A percentile compares a stretch with the other conserved stretches of the same genome.
Conservation (phyloP, 2,329 filamentous ascomycete species). For the Curvularia spicifera region DNA sequence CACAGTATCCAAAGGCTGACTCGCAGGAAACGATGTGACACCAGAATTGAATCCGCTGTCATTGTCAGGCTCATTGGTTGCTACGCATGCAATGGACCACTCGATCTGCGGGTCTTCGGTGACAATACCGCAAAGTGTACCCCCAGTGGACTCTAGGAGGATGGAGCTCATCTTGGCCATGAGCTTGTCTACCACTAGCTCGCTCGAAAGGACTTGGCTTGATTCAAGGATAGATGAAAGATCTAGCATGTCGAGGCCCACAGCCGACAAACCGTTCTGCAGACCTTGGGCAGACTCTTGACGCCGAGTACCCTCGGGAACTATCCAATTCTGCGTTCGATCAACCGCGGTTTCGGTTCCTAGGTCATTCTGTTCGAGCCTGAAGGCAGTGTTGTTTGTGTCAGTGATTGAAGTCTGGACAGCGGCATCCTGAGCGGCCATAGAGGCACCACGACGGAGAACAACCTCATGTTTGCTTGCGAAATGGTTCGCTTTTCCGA, state of each 20-base stretch:
- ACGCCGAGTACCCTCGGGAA: slow-evolving; percentile 53
- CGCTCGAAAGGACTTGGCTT: slow-evolving; percentile 80
- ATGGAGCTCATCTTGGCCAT: slow-evolving; percentile 83
- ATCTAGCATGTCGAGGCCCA: slow-evolving; percentile 79
- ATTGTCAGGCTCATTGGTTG: slow-evolving; percentile 65
- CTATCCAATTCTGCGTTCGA: slow-evolving; percentile 57
- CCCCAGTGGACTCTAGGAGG: slow-evolving; percentile 78
- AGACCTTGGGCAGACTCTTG: slow-evolving; percentile 58
- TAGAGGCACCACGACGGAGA: slow-evolving; percentile 67
- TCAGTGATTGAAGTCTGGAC: slow-evolving; percentile 73
- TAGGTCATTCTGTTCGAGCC: slow-evolving; percentile 54
- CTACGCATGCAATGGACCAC: slow-evolving; percentile 77
- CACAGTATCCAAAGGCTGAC: slow-evolving; percentile 66
- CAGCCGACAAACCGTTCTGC: slow-evolving; percentile 69
- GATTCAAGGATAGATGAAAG: slow-evolving; percentile 78
- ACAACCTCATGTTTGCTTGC: slow-evolving; percentile 72
- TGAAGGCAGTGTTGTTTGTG: slow-evolving; percentile 50
- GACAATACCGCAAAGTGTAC: slow-evolving; percentile 74
- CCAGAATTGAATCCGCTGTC: slow-evolving; percentile 49
- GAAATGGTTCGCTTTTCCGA: slow-evolving; percentile 71
- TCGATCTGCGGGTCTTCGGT: slow-evolving; percentile 69
- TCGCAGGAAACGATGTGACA: slow-evolving; percentile 69
- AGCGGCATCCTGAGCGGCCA: slow-evolving; percentile 66
- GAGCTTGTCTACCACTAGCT: slow-evolving; percentile 75
- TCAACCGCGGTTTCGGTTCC: slow-evolving; percentile 51